phyloP scores from a whole-genome alignment of 495 filamentous ascomycete species.

The Talaromyces adpressus region DNA sequence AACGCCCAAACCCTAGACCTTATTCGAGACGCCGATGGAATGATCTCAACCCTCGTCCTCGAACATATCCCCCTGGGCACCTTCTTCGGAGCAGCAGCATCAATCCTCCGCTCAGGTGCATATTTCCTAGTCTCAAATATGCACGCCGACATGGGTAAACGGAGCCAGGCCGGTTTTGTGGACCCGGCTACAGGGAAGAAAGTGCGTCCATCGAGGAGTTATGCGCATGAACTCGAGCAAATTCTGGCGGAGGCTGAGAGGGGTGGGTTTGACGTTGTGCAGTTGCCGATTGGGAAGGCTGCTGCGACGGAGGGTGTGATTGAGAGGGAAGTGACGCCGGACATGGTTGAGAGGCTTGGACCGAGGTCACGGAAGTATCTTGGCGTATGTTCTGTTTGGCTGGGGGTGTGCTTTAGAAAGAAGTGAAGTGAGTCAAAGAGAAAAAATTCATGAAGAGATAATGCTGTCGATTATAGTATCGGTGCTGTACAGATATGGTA shows the following conservation, averaged over 20 bases:
- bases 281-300: neutral
- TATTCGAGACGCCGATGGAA: conserved; percentile 27
- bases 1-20: neutral
- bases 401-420: conserved; percentile 53
- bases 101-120: conserved; percentile 42
- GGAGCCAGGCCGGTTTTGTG: conserved; percentile 62
- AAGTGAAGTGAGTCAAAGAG: neutral
- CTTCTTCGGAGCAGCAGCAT: conserved; percentile 49
- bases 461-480: conserved; percentile 7
- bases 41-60: conserved; percentile 61
- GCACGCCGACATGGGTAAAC: conserved; percentile 61
- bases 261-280: conserved; percentile 43
- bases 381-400: conserved; percentile 55
- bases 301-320: conserved; percentile 16
- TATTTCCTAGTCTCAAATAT: conserved; percentile 63
- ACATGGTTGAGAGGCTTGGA: conserved; percentile 43
- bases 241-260: conserved; percentile 46
- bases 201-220: conserved; percentile 52
- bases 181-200: conserved; percentile 50
- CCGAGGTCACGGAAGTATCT: conserved; percentile 61
- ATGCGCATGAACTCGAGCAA: conserved; percentile 47
- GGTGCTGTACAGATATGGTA: conserved; percentile 10
- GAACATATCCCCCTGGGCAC: conserved; percentile 55
- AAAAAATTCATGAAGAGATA: neutral
- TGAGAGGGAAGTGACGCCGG: conserved; percentile 46